Evolutionary conservation across 2,329 filamentous ascomycete genomes (phyloP), one percentile per base, ranked within the genome.

Genomic region (Huntiella decipiens): DNA sequence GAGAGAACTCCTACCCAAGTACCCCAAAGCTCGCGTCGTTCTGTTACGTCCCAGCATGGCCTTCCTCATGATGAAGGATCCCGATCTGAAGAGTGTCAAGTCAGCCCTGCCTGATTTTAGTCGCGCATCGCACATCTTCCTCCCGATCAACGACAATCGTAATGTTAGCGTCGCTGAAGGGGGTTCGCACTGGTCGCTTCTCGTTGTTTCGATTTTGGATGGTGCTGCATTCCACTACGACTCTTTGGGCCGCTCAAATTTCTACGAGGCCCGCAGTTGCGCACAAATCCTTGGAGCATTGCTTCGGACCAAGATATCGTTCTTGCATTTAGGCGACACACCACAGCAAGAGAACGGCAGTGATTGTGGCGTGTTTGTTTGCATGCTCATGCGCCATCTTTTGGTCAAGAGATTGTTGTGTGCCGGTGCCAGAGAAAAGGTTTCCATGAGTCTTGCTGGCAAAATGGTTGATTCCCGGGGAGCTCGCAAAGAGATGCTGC

Each of bases 151-250:
- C 62, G 87, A 98, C 64, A 82, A 78, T 55, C 71, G 73, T 40
- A 83, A 85, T 53, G 74, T 81, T 41, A 73, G 70, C 43, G 66
- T 79, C 47, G 79, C 85, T n/a, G 87, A 95, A 63, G 85, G 83
- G 36, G 91, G 91, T 35, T 82, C 81, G 3, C 91, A 98, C 60
- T 98, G 91, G 91, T 93, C 85, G 0, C 67, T 98, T 0, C 75
- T 98, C 1, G 73, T 98, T 2, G 87, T 98, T 31, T 86, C 79
- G 10, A 73, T 86, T 36, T 77, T 93, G 43, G 91, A 98, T 58
- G 78, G 84, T 6, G 77, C 94, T 2, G 84, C 88, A 0, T 98
- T 98, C 61, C 91, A 98, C 66, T 98, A 98, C 64, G 91, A 98
- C 63, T 88, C 81, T 1, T 68, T 96, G 19, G 73, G 74, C 2